phyloP scores from a whole-genome alignment of 2,329 filamentous ascomycete species.

The Shiraia sp. region DNA sequence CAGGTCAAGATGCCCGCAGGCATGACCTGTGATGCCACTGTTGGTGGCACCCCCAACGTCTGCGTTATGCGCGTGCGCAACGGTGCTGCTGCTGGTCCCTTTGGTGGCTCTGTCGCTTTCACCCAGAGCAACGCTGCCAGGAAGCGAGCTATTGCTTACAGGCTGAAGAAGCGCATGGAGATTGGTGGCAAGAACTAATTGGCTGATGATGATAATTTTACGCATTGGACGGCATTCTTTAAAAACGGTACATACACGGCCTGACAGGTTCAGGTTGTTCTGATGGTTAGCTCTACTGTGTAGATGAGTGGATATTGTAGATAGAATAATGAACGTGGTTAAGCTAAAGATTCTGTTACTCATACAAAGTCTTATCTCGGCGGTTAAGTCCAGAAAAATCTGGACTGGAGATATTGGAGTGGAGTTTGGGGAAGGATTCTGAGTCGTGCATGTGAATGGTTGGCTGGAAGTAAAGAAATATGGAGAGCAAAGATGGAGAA shows the following conservation, averaged over 20 bases:
- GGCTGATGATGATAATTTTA: not conserved
- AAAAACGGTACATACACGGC: slow-evolving; percentile 5
- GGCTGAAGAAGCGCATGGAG: slow-evolving; percentile 45
- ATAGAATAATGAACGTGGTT: not conserved
- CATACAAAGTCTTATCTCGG: no score
- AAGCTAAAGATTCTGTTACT: not conserved
- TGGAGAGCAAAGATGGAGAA: no score
- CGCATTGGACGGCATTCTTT: not conserved
- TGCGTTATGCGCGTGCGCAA: slow-evolving; percentile 70
- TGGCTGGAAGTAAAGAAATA: no score
- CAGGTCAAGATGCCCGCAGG: slow-evolving; percentile 67
- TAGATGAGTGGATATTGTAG: slow-evolving; percentile 1
- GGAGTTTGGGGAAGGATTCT: no score
- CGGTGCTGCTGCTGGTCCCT: slow-evolving; percentile 64
- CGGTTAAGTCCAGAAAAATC: no score
- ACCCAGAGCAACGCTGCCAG: slow-evolving; percentile 61
- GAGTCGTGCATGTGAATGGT: no score
- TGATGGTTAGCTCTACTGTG: not conserved
- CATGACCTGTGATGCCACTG: slow-evolving; percentile 67
- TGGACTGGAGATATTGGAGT: no score
- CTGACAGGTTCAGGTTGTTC: slow-evolving; percentile 18
- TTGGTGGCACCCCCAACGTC: slow-evolving; percentile 63
- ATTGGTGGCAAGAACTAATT: slow-evolving; percentile 30
- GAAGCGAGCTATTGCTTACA: slow-evolving; percentile 66
- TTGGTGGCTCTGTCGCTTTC: slow-evolving; percentile 69